Conservation (phyloP, 208 protist species). For the Trypanosoma mega region DNA sequence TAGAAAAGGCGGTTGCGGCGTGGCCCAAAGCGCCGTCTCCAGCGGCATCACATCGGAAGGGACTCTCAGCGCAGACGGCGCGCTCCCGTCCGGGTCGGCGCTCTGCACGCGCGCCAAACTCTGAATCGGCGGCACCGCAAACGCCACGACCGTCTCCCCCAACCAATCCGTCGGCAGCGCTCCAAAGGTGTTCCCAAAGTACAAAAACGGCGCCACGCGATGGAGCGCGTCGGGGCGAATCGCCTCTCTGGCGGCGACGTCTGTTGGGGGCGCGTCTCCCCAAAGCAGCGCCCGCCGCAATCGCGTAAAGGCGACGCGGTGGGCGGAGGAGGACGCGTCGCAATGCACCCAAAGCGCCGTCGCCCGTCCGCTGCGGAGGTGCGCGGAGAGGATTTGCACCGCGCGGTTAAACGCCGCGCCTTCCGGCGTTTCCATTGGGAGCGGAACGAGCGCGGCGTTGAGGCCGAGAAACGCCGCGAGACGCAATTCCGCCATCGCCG, state of each 20-base stretch:
- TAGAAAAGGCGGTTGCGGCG: slow-evolving; percentile 37
- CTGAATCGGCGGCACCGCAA: slow-evolving; percentile 49
- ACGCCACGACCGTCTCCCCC: slow-evolving; percentile 74
- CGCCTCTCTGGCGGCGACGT: not conserved
- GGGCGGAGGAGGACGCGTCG: slow-evolving; percentile 40
- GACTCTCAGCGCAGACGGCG: slow-evolving; percentile 25
- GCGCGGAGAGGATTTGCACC: slow-evolving; percentile 11
- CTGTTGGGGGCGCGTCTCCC: slow-evolving; percentile 30
- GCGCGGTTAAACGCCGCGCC: slow-evolving; percentile 5
- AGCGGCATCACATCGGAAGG: slow-evolving; percentile 50
- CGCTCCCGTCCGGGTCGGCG: not conserved
- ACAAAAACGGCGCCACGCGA: slow-evolving; percentile 44
- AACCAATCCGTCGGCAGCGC: slow-evolving; percentile 70
- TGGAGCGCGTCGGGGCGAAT: slow-evolving; percentile 31
- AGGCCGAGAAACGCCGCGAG: slow-evolving; percentile 74
- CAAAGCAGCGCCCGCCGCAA: slow-evolving; percentile 55
- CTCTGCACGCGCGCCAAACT: slow-evolving; percentile 28
- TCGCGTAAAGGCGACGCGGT: slow-evolving; percentile 53
- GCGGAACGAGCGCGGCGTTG: slow-evolving; percentile 58
- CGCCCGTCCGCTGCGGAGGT: slow-evolving; percentile 6
- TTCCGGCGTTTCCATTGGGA: slow-evolving; percentile 31
- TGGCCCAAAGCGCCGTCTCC: slow-evolving; percentile 52
- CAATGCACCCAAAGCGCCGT: slow-evolving; percentile 77
- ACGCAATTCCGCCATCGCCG: slow-evolving; percentile 52
- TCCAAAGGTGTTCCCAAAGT: slow-evolving; percentile 42